These are phyloP conservation scores for Verruconis gallopava DNA, from an alignment of 2,329 filamentous ascomycete species.

Conservation along the genomic window DNA sequence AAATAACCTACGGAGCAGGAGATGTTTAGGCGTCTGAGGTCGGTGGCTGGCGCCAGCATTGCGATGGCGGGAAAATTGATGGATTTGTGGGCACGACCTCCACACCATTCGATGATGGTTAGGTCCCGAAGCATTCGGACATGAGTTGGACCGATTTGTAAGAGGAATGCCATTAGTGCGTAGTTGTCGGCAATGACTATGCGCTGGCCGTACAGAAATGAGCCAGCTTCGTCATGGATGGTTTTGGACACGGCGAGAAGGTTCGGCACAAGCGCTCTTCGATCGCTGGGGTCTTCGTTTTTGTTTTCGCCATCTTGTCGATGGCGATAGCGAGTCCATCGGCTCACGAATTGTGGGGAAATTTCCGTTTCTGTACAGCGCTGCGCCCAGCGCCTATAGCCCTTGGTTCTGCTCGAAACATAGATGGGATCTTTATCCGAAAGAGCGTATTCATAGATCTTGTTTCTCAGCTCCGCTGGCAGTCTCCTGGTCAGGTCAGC, in stretches of 20 bases:
- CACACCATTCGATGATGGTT: conserved; percentile 6
- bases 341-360: not conserved
- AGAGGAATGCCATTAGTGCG: conserved; percentile 4
- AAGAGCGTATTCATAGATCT: conserved; percentile 3
- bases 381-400: conserved; percentile 5
- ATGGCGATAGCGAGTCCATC: not conserved
- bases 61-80: conserved; percentile 7
- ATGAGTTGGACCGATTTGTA: not conserved
- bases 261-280: conserved; percentile 1
- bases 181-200: conserved; percentile 5
- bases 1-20: conserved; percentile 7
- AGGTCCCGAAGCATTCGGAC: conserved; percentile 5
- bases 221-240: conserved; percentile 6
- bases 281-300: not conserved
- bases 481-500: conserved; percentile 1
- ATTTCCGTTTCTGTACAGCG: conserved; percentile 2
- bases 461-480: conserved; percentile 9
- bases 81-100: conserved; percentile 1
- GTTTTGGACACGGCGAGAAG: conserved; percentile 9
- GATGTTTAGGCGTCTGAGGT: conserved; percentile 4
- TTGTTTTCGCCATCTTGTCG: not conserved
- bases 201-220: conserved; percentile 6
- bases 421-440: not conserved
- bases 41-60: conserved; percentile 3
- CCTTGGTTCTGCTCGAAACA: conserved; percentile 4